Conservation (phyloP, 1,139 yeast species). For the Magnusiomyces suaveolens region DNA sequence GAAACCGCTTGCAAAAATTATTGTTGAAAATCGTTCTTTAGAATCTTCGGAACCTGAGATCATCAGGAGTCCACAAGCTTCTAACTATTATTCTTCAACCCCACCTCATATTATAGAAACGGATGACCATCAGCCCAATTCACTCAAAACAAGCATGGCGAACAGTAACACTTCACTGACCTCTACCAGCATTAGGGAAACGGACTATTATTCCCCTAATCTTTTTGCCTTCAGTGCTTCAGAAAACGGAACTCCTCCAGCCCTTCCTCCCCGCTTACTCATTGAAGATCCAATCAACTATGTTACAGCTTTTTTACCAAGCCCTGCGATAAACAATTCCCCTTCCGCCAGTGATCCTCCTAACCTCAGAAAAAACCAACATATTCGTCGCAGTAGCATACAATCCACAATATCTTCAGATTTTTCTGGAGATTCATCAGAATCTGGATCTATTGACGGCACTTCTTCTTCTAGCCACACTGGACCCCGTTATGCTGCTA, state of each 20-base stretch:
- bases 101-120: background rate
- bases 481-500: too few species aligned
- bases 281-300: background rate
- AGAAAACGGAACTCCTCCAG: background rate
- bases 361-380: too few species aligned
- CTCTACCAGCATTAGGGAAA: too few species aligned
- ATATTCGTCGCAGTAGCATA: background rate
- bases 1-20: background rate
- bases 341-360: too few species aligned
- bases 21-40: background rate
- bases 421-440: background rate
- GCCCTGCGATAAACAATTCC: too few species aligned
- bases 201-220: too few species aligned
- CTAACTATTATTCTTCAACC: background rate
- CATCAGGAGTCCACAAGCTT: background rate
- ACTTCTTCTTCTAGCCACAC: background rate
- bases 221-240: background rate
- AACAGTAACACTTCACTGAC: too few species aligned
- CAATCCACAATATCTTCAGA: background rate
- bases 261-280: constrained; percentile 1
- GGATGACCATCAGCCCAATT: too few species aligned
- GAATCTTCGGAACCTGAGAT: constrained; percentile 2
- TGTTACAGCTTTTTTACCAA: background rate
- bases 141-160: too few species aligned
- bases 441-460: background rate